Base-by-base conservation (phyloP, 2,329 filamentous ascomycete species). In the Podosphaera fusca region DNA sequence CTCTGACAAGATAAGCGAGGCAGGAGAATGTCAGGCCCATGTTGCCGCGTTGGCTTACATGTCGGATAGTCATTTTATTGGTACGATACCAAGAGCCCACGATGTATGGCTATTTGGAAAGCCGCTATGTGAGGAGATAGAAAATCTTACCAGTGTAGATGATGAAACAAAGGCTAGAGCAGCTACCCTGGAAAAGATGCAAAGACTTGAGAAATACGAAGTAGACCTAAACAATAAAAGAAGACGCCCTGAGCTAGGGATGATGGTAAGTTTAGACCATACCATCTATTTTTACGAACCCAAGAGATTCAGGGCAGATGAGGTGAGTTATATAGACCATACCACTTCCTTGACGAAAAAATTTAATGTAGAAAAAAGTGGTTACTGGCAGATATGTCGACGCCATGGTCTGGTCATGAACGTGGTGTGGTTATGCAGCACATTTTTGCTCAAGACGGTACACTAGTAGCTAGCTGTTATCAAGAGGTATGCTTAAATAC, bases 41-140 rank as follows among this genome's bases (percentile, higher is more conserved):
- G 74, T 95, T 40, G 84, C 79, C 42, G 92, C 92, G 7, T 75
- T 98, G 60, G 90, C 90, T 31, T 98, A 96, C 72, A 85, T 96
- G 73, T 87, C 82, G 33, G 90, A 96, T 70, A 85, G 79, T 66
- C 92, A 86, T 72, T 96, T 98, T 70, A 89, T 96, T 68, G 89
- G 86, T 45, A 95, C 89, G 1, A 80, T 95, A 6, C 75, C 82
- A 34, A 80, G 87, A 29, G 82, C 89, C 57, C 89, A 95, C 69
- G 77, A 80, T 58, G 75, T 95, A 40, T 89, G 85, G 77, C 76
- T 85, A 12, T 87, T 85, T 67, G 79, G 77, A 0, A 76, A 72
- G 10, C 74, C 74, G 1, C 34, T 46, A 9, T 61, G 57, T 29
- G 45, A 58, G 2, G 53, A 14, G 3, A 57, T 31, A 14, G 53